These are phyloP conservation scores for Cornus kousa DNA, from an alignment of 148 eudicot genomes.

Conservation along the genomic window DNA sequence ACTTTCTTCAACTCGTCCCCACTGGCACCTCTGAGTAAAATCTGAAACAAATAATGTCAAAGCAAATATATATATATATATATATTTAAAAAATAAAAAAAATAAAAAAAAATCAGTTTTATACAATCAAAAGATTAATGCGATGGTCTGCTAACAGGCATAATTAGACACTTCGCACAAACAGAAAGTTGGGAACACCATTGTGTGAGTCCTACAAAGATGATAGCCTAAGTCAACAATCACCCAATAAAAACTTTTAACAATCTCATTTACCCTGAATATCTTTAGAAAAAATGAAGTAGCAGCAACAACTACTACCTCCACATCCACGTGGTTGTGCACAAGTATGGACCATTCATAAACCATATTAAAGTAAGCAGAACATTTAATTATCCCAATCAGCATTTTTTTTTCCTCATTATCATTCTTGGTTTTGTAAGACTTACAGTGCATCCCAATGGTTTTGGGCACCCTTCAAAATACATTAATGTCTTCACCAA, in stretches of 20 bases:
- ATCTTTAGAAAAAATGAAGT: background rate
- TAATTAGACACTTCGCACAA: background rate
- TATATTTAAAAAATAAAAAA: no score
- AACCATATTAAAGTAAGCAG: background rate
- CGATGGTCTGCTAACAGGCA: constrained; percentile 3
- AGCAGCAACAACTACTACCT: background rate
- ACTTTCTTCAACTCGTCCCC: constrained; percentile 95
- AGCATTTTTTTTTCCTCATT: background rate
- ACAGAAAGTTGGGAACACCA: constrained; percentile 1
- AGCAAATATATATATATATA: no score
- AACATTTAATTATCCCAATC: background rate
- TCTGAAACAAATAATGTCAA: constrained; percentile 43
- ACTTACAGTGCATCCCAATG: constrained; percentile 95
- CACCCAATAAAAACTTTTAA: background rate
- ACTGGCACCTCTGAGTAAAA: constrained; percentile 84
- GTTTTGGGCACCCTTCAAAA: constrained; percentile 98
- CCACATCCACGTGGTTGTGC: background rate
- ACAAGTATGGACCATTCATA: background rate
- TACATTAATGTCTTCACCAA: constrained; percentile 89
- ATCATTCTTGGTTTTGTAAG: constrained; percentile 5
- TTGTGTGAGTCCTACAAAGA: background rate
- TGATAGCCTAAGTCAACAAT: background rate
- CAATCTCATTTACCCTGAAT: background rate
- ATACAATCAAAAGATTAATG: background rate
- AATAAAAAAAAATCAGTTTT: no score